Base-by-base conservation (phyloP, 2,329 filamentous ascomycete species). In the Sporothrix curviconia region DNA sequence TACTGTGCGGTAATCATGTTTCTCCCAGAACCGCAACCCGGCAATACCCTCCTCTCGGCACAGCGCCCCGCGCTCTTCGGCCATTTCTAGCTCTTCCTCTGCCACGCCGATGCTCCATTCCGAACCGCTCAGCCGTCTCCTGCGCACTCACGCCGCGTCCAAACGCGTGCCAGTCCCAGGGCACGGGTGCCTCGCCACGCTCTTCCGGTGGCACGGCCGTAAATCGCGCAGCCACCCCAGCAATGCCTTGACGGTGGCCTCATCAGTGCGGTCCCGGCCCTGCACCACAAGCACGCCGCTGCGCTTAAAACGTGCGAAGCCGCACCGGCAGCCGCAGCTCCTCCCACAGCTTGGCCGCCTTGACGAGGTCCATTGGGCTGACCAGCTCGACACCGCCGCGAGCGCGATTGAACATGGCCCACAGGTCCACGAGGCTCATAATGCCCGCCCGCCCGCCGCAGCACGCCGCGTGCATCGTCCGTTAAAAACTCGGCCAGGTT, bases 21-120 rank as follows among this genome's bases (percentile, higher is more conserved):
- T 99, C 72, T 89, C 85, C 94, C 94, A 99, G 71, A 95, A 99
- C 66, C 87, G 87, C 47, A 95, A 76, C 0, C 94, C 94, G 69
- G 96, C 92, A 14, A 97, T 83, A 4, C 90, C 87, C 66, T 95
- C 92, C 69, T 99, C 94, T 49, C 94, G 85, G 69, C 92, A 97
- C 19, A 99, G 70, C 3, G 85, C 83, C 0, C 94, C 94, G 57
- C 82, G 84, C 69, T 97, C 92, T 71, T 99, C 94, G 0, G 92
- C 92, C 92, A 99, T 96, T 69, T 96, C 89, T 12, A 99, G 78
- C 73, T 99, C 94, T 70, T 97, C 94, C 59, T 87, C 89, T 1
- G 94, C 94, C 22, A 99, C 92, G 8, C 94, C 94, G 7, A 99
- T 87, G 69, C 94, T 97, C 94, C 94, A 99, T 6, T n/a, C 92